phyloP scores from a whole-genome alignment of 2,329 filamentous ascomycete species.

The Verruconis gallopava region DNA sequence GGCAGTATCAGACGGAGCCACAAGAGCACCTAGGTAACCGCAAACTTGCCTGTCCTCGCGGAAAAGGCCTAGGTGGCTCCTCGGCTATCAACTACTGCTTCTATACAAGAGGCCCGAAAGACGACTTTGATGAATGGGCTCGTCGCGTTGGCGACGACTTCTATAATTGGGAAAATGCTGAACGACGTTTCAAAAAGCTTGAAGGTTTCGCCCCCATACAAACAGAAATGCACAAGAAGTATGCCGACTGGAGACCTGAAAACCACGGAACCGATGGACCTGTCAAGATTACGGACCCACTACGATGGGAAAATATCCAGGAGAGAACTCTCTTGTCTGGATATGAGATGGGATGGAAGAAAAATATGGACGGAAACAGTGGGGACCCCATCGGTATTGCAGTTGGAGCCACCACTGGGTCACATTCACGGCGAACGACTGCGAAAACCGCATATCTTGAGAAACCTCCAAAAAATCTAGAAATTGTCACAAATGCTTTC shows the following conservation, averaged over 20 bases:
- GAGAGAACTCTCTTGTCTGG: constrained; percentile 31
- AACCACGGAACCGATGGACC: constrained; percentile 39
- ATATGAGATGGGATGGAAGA: constrained; percentile 33
- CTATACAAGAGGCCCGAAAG: constrained; percentile 36
- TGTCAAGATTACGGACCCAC: constrained; percentile 36
- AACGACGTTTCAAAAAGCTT: constrained; percentile 37
- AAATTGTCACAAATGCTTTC: constrained; percentile 35
- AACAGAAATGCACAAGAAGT: constrained; percentile 27
- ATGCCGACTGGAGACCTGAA: constrained; percentile 30
- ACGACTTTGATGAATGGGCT: constrained; percentile 52
- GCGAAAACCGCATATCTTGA: constrained; percentile 37
- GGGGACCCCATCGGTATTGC: constrained; percentile 46
- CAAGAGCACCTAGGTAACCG: constrained; percentile 26
- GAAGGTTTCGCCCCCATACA: constrained; percentile 38
- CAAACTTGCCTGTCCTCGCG: constrained; percentile 29
- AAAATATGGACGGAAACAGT: constrained; percentile 45
- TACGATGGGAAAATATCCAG: constrained; percentile 38
- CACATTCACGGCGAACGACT: constrained; percentile 36
- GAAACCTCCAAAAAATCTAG: constrained; percentile 37
- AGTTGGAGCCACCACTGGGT: constrained; percentile 36
- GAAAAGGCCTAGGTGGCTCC: constrained; percentile 34
- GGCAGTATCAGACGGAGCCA: constrained; percentile 32
- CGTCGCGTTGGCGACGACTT: constrained; percentile 40
- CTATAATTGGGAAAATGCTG: constrained; percentile 43
- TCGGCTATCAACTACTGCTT: constrained; percentile 25